Evolutionary conservation across 768 basidiomycete genomes (phyloP).

Genomic region (Collybia nuda): DNA sequence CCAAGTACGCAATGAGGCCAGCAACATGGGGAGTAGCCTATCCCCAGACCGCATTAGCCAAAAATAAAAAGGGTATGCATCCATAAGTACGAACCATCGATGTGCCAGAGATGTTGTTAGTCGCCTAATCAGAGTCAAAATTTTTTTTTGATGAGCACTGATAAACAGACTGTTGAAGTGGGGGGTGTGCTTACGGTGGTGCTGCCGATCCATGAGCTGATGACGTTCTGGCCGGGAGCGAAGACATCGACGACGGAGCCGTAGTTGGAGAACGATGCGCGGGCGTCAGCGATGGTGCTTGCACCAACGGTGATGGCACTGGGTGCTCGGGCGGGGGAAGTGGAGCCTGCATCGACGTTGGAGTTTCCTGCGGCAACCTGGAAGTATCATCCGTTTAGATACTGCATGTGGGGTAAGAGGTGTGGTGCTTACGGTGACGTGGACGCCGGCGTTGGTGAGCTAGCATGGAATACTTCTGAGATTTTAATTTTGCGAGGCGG

Average conservation of each 20-base stretch:
- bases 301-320: slow-evolving; percentile 8
- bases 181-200: no score
- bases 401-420: slow-evolving; percentile 17
- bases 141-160: no score
- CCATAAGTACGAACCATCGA: no score
- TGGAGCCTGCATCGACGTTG: neutral
- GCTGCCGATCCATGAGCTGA: slow-evolving; percentile 16
- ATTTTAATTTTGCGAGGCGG: neutral
- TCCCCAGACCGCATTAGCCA: no score
- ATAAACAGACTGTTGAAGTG: no score
- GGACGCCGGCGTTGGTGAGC: slow-evolving; percentile 17
- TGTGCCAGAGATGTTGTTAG: no score
- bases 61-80: no score
- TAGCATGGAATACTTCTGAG: neutral
- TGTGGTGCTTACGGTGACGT: slow-evolving; percentile 20
- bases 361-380: slow-evolving; percentile 4
- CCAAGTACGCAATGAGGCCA: no score
- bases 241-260: slow-evolving; percentile 28
- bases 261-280: slow-evolving; percentile 28
- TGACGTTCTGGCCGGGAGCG: slow-evolving; percentile 25
- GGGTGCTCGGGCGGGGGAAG: slow-evolving; percentile 2
- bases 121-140: no score
- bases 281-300: slow-evolving; percentile 20
- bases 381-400: slow-evolving; percentile 16
- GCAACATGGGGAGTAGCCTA: no score